phyloP scores from a whole-genome alignment of 2,329 filamentous ascomycete genomes.

The Colletotrichum higginsianum region DNA sequence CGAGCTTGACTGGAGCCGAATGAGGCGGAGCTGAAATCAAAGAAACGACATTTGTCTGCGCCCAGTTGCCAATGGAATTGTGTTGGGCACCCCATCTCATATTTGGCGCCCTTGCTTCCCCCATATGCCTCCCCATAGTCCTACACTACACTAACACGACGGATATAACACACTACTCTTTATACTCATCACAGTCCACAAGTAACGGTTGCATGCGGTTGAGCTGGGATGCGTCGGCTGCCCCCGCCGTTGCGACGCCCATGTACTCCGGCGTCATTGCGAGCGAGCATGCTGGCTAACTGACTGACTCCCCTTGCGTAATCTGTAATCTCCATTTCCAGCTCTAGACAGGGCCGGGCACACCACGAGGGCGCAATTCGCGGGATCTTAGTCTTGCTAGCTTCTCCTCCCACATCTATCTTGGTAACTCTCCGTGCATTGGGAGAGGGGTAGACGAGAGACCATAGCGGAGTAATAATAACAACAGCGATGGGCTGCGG shows the following conservation, averaged over 20 bases:
- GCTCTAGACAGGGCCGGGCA: constrained; percentile 31
- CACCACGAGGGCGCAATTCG: constrained; percentile 26
- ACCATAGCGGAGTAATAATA: constrained; percentile 2
- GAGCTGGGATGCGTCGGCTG: constrained; percentile 31
- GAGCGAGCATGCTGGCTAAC: background rate
- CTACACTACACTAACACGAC: background rate
- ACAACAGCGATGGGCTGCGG: constrained; percentile 3
- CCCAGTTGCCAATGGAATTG: constrained; percentile 7
- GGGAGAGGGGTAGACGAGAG: background rate
- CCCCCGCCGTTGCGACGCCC: constrained; percentile 26
- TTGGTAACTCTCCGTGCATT: constrained; percentile 8
- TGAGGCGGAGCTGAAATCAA: constrained; percentile 3
- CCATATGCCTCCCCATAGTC: constrained; percentile 21
- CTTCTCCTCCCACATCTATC: background rate
- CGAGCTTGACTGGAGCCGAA: background rate
- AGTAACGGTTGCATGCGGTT: background rate
- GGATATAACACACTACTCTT: too few species aligned
- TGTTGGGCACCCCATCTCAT: constrained; percentile 13
- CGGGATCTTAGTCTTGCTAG: constrained; percentile 10
- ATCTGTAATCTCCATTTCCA: constrained; percentile 12
- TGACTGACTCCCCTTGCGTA: background rate
- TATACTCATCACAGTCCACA: constrained; percentile 3
- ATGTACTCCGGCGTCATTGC: background rate
- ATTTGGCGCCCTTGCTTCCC: constrained; percentile 15
- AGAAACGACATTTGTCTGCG: background rate